These are phyloP conservation scores for Fraxinus sp. DNA, from an alignment of 305 asterid species.

Conservation along the genomic window DNA sequence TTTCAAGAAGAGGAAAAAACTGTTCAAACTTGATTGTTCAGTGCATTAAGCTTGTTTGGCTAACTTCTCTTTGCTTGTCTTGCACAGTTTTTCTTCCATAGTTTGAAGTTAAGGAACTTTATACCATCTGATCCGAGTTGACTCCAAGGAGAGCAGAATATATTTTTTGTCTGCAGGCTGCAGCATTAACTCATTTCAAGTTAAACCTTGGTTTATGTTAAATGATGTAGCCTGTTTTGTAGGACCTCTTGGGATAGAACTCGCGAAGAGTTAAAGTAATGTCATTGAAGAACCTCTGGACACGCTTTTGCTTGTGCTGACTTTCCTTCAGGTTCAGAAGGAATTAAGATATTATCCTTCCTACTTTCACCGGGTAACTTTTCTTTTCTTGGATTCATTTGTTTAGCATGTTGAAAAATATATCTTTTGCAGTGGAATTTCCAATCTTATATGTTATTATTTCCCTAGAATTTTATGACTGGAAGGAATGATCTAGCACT, in stretches of 20 bases:
- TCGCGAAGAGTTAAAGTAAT: not conserved
- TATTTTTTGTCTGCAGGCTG: not conserved
- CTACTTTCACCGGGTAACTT: not conserved
- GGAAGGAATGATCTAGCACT: not conserved
- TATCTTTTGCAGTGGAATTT: not conserved
- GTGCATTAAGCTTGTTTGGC: not conserved
- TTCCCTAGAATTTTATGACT: not conserved
- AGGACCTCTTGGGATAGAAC: not conserved
- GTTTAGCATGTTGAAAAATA: not conserved
- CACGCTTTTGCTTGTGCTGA: not conserved
- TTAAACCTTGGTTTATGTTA: not conserved
- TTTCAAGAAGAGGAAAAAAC: not conserved
- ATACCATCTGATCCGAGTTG: not conserved
- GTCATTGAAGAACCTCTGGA: not conserved
- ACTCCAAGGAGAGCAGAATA: not conserved
- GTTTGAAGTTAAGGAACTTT: not conserved
- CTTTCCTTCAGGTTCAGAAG: constrained; percentile 2
- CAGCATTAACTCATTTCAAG: not conserved
- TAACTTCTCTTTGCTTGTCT: not conserved
- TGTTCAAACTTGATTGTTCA: not conserved
- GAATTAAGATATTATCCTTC: not conserved
- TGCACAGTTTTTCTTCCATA: not conserved
- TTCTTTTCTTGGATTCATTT: not conserved
- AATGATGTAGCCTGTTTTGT: not conserved
- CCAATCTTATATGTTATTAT: not conserved